Evolutionary conservation across 2,329 filamentous ascomycete species (phyloP).

Genomic region (Sarocladium brachiariae): DNA sequence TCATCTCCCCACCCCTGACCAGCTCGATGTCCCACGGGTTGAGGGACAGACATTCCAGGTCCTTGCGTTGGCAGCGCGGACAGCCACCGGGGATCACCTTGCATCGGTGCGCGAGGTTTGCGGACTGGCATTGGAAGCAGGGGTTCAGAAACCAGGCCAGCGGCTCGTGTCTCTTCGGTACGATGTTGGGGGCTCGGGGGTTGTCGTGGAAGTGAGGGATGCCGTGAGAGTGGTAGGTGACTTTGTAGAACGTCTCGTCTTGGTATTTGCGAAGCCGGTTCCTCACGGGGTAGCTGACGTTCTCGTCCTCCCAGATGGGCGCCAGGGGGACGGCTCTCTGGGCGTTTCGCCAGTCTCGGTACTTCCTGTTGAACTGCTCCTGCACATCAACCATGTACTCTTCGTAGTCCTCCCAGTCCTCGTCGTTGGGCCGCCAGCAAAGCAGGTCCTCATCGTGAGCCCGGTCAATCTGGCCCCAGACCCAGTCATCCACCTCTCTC

Average conservation of each 20-base stretch:
- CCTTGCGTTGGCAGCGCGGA: neutral
- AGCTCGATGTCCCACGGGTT: neutral
- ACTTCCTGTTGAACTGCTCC: neutral
- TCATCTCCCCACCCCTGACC: neutral
- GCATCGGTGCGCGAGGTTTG: neutral
- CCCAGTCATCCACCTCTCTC: neutral
- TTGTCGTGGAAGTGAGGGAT: conserved; percentile 4
- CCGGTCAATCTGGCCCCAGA: neutral
- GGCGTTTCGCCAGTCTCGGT: neutral
- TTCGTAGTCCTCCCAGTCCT: neutral
- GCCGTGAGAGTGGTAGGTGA: conserved; percentile 3
- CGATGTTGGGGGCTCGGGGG: neutral
- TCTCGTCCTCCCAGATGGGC: conserved; percentile 3
- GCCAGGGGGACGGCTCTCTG: neutral
- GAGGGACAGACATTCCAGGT: neutral
- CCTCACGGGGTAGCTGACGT: neutral
- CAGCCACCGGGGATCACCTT: neutral
- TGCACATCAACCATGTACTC: neutral
- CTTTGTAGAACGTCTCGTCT: neutral
- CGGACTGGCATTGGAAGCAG: neutral
- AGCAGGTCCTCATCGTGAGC: neutral
- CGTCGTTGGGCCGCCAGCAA: neutral
- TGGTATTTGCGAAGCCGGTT: conserved; percentile 1
- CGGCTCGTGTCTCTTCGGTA: neutral
- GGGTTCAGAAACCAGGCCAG: neutral